Evolutionary conservation across 352 stramenopile species (phyloP).

Genomic region (Pythium plurisporium): DNA sequence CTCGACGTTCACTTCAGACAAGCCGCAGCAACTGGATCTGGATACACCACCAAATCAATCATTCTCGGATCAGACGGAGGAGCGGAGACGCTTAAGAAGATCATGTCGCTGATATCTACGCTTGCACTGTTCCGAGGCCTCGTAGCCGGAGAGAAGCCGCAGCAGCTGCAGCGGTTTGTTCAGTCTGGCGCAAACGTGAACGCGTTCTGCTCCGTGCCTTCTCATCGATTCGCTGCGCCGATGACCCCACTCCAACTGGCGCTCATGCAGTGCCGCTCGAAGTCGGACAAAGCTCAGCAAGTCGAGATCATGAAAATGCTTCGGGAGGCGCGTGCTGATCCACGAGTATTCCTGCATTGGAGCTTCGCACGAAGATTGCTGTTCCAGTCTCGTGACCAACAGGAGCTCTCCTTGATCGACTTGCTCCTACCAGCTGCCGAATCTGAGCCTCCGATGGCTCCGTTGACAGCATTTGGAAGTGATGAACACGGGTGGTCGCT

Average conservation of each 20-base stretch:
- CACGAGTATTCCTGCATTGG: slow-evolving; percentile 48
- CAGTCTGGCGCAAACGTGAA: slow-evolving; percentile 50
- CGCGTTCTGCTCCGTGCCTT: slow-evolving; percentile 33
- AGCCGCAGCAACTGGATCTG: slow-evolving; percentile 18
- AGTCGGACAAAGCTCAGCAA: background rate
- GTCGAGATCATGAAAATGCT: slow-evolving; percentile 37
- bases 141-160: slow-evolving; percentile 26
- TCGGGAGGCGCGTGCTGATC: slow-evolving; percentile 36
- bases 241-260: slow-evolving; percentile 52
- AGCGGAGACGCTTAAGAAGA: slow-evolving; percentile 27
- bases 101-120: slow-evolving; percentile 51
- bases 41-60: slow-evolving; percentile 47
- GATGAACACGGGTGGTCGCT: slow-evolving; percentile 55
- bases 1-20: slow-evolving; percentile 57
- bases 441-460: slow-evolving; percentile 28
- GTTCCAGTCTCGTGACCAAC: slow-evolving; percentile 30
- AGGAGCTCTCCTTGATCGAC: slow-evolving; percentile 11
- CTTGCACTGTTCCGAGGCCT: slow-evolving; percentile 53
- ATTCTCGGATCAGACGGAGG: slow-evolving; percentile 36
- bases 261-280: slow-evolving; percentile 27
- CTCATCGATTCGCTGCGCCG: slow-evolving; percentile 6
- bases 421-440: slow-evolving; percentile 1
- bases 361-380: slow-evolving; percentile 51
- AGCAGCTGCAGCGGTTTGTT: slow-evolving; percentile 41
- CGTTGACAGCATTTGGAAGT: slow-evolving; percentile 23